Evolutionary conservation across 208 protist genomes (phyloP).

Genomic region (Vickermania ingenoplastis): DNA sequence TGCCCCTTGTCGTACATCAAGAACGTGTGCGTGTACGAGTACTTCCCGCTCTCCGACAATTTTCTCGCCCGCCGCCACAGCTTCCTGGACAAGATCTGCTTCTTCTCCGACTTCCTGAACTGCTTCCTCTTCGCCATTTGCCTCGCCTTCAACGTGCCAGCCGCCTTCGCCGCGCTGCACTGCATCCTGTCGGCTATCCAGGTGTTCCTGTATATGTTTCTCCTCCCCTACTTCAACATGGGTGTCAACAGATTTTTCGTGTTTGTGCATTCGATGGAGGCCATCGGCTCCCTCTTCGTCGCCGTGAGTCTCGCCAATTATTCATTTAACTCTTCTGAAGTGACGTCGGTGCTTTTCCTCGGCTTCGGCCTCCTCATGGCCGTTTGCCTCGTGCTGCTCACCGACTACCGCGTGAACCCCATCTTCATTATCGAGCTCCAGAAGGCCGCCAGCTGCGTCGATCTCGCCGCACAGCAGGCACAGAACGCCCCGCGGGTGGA

Average conservation of each 20-base stretch:
- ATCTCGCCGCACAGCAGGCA: neutral
- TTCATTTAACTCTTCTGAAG: neutral
- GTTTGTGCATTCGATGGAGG: conserved; percentile 8
- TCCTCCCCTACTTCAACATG: conserved; percentile 9
- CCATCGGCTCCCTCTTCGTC: conserved; percentile 1
- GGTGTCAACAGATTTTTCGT: conserved; percentile 8
- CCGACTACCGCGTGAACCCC: conserved; percentile 12
- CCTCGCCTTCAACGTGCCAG: conserved; percentile 1
- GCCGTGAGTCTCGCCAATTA: conserved; percentile 1
- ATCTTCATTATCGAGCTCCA: conserved; percentile 5
- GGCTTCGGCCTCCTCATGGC: conserved; percentile 2
- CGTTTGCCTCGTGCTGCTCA: conserved; percentile 2
- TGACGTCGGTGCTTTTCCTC: conserved; percentile 5
- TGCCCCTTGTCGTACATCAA: conserved; percentile 7
- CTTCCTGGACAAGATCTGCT: conserved; percentile 8
- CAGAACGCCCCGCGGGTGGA: neutral
- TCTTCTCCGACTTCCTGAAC: conserved; percentile 5
- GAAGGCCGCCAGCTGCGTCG: neutral
- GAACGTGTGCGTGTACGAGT: conserved; percentile 11
- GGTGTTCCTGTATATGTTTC: conserved; percentile 5
- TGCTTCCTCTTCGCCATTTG: conserved; percentile 8
- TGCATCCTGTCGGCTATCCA: conserved; percentile 4
- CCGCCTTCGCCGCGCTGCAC: conserved; percentile 6
- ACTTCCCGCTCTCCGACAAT: conserved; percentile 5
- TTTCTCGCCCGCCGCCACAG: conserved; percentile 7